Percentiles rank a stretch among this genome's conserved stretches.
phyloP scores from a whole-genome alignment of 2,329 filamentous ascomycete genomes.

The Zasmidium cellare region DNA sequence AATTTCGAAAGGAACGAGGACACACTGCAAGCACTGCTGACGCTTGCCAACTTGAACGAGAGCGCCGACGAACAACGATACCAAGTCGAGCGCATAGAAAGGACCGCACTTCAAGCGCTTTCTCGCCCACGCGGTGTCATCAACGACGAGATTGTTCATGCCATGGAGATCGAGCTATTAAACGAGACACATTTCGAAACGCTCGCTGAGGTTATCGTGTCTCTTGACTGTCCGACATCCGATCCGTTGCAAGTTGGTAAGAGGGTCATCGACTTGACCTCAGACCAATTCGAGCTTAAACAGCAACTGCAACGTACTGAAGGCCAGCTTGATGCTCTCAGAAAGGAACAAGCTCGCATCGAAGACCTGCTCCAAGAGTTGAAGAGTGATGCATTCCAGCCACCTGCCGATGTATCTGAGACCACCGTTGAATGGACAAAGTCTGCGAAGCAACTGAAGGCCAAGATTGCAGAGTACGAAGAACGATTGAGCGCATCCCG shows the following conservation, averaged over 20 bases:
- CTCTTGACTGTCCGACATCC: slow-evolving; percentile 35
- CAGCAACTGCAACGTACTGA: slow-evolving; percentile 28
- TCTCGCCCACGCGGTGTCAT: slow-evolving; percentile 23
- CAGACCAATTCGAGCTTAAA: slow-evolving; percentile 27
- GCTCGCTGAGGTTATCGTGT: slow-evolving; percentile 40
- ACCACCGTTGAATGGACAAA: slow-evolving; percentile 75
- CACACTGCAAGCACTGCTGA: slow-evolving; percentile 73
- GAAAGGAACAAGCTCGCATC: slow-evolving; percentile 24
- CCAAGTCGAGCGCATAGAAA: slow-evolving; percentile 60
- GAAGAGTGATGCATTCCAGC: slow-evolving; percentile 34
- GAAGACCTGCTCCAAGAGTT: slow-evolving; percentile 25
- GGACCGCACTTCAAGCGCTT: slow-evolving; percentile 59
- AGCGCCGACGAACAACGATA: slow-evolving; percentile 69
- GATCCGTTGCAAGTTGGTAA: slow-evolving; percentile 28
- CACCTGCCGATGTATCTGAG: slow-evolving; percentile 60
- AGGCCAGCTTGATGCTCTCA: slow-evolving; percentile 26
- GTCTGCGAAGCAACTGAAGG: slow-evolving; percentile 64
- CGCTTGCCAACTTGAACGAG: slow-evolving; percentile 75
- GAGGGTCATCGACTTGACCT: slow-evolving; percentile 15
- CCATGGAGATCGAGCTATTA: slow-evolving; percentile 24
- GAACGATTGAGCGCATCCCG: slow-evolving; percentile 33
- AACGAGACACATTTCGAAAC: slow-evolving; percentile 32
- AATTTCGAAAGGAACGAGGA: slow-evolving; percentile 84
- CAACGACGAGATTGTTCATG: slow-evolving; percentile 19
- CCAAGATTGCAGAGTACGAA: slow-evolving; percentile 68